Percentiles rank a stretch among this genome's conserved stretches.
phyloP scores from a whole-genome alignment of 176 grass and related monocot genomes.

The Elymus sibiricus region DNA sequence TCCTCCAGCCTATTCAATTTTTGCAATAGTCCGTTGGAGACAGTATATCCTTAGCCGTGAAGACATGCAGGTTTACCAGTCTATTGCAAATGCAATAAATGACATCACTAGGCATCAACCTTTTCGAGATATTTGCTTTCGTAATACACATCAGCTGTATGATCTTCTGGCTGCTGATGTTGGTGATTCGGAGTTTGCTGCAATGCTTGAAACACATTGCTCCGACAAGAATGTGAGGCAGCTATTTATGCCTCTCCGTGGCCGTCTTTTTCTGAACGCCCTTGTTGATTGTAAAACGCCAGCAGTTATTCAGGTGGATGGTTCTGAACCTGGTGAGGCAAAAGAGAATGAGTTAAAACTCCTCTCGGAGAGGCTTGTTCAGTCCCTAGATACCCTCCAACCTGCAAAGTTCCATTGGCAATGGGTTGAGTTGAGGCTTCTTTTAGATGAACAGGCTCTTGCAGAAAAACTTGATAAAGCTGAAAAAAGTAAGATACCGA shows the following conservation, averaged over 20 bases:
- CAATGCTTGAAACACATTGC: constrained; percentile 64
- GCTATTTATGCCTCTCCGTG: constrained; percentile 82
- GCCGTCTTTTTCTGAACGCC: constrained; percentile 84
- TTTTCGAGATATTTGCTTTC: constrained; percentile 87
- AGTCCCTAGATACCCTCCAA: constrained; percentile 86
- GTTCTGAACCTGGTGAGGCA: constrained; percentile 48
- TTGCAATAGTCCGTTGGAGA: constrained; percentile 93
- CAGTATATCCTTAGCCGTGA: constrained; percentile 79
- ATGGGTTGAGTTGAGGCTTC: constrained; percentile 95
- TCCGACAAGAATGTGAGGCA: constrained; percentile 79
- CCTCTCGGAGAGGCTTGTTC: constrained; percentile 73
- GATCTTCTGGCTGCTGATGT: constrained; percentile 74
- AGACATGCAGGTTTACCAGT: constrained; percentile 68
- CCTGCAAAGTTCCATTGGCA: constrained; percentile 99
- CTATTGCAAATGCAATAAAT: constrained; percentile 57
- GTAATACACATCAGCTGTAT: constrained; percentile 75
- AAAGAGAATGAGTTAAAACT: constrained; percentile 74
- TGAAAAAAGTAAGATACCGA: constrained; percentile 25
- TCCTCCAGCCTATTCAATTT: constrained; percentile 87
- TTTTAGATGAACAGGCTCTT: constrained; percentile 96
- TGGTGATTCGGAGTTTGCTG: constrained; percentile 92
- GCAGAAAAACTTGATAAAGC: constrained; percentile 68
- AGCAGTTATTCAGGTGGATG: constrained; percentile 54
- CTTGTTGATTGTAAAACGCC: constrained; percentile 86
- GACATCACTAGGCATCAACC: constrained; percentile 86